These are phyloP conservation scores for Setomelanomma holmii DNA, from an alignment of 2,329 filamentous ascomycete genomes.

Conservation along the genomic window DNA sequence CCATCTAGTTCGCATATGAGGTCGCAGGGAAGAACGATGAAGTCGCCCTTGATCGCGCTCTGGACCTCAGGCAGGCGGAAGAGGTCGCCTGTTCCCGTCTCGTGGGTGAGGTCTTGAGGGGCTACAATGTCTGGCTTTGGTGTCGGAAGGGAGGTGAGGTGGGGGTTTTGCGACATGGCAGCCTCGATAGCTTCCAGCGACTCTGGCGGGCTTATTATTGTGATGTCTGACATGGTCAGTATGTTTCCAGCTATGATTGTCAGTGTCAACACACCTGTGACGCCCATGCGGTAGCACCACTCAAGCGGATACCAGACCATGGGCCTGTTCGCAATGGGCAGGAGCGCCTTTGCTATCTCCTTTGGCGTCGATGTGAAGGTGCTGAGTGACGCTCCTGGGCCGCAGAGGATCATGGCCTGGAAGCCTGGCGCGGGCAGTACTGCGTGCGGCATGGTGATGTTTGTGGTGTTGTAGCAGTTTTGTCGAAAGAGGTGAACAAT, in stretches of 20 bases:
- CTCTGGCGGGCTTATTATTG: slow-evolving; percentile 64
- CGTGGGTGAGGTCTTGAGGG: slow-evolving; percentile 77
- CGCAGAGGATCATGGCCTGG: slow-evolving; percentile 83
- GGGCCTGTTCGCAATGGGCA: slow-evolving; percentile 82
- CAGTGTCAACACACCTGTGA: slow-evolving; percentile 63
- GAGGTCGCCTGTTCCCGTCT: slow-evolving; percentile 88
- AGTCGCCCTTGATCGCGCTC: slow-evolving; percentile 80
- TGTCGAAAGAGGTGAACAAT: too few species aligned
- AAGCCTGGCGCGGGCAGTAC: slow-evolving; percentile 77
- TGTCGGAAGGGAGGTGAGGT: slow-evolving; percentile 74
- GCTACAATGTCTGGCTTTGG: slow-evolving; percentile 79
- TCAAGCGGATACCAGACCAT: slow-evolving; percentile 92
- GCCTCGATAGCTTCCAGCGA: slow-evolving; percentile 71
- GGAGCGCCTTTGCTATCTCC: slow-evolving; percentile 80
- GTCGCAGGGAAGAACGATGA: slow-evolving; percentile 91
- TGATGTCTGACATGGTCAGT: slow-evolving; percentile 50
- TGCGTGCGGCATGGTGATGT: slow-evolving; percentile 73
- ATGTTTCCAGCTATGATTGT: not conserved
- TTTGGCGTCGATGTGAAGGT: slow-evolving; percentile 83
- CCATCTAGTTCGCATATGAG: slow-evolving; percentile 89
- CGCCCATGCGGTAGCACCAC: slow-evolving; percentile 82
- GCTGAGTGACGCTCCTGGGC: slow-evolving; percentile 80
- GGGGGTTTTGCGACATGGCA: slow-evolving; percentile 78
- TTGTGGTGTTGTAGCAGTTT: not conserved
- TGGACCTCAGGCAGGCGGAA: slow-evolving; percentile 84